These are phyloP conservation scores for Nicotiana benthamiana DNA, from an alignment of 257 asterid species.

Conservation along the genomic window DNA sequence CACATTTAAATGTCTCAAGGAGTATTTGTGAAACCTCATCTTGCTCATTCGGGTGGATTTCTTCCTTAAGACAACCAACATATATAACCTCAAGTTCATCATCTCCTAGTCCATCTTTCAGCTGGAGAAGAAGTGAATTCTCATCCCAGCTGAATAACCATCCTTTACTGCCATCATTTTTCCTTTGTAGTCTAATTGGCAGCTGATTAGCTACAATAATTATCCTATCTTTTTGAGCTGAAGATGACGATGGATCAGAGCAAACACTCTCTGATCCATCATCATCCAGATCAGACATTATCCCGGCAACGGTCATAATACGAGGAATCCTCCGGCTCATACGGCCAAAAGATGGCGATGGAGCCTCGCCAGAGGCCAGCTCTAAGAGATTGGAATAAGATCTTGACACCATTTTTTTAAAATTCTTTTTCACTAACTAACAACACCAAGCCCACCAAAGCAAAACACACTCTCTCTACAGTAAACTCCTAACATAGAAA, in stretches of 20 bases:
- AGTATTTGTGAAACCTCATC: conserved; percentile 83
- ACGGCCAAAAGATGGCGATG: conserved; percentile 52
- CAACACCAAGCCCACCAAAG: conserved; percentile 19
- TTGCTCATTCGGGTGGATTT: conserved; percentile 72
- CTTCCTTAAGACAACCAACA: conserved; percentile 86
- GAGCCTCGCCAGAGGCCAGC: conserved; percentile 82
- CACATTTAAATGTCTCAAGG: conserved; percentile 67
- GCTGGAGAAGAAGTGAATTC: conserved; percentile 62
- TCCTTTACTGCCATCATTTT: conserved; percentile 35
- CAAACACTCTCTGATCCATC: conserved; percentile 49
- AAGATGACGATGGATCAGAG: conserved; percentile 67
- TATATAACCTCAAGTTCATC: conserved; percentile 66
- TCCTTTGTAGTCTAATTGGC: conserved; percentile 66
- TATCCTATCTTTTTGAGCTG: conserved; percentile 60
- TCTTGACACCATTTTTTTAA: conserved; percentile 58
- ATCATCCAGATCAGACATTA: conserved; percentile 73
- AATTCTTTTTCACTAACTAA: conserved; percentile 6
- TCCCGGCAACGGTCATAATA: conserved; percentile 76
- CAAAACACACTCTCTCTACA: conserved; percentile 12
- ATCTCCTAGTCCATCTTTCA: conserved; percentile 65
- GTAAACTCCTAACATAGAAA: conserved; percentile 19
- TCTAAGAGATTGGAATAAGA: conserved; percentile 80
- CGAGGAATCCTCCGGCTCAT: conserved; percentile 69
- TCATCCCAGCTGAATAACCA: conserved; percentile 88
- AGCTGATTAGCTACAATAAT: conserved; percentile 84